These are phyloP conservation scores for Sanghuangporus sanghuang DNA, from an alignment of 1,284 basidiomycete genomes.

Conservation along the genomic window DNA sequence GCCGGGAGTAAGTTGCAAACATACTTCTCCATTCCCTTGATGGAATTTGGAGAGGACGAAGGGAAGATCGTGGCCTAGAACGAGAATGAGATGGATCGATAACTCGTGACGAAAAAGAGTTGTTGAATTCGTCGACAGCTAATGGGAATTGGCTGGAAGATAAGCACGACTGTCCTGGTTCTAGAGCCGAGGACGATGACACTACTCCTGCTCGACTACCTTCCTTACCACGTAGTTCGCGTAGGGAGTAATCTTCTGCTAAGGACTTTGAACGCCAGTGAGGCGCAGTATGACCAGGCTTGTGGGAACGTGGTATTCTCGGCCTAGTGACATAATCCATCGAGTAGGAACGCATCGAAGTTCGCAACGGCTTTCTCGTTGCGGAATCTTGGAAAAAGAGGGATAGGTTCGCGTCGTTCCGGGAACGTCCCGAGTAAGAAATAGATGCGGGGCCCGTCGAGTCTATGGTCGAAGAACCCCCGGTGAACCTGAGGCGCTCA, in stretches of 20 bases:
- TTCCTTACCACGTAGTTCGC: constrained; percentile 1
- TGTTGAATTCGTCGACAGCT: constrained; percentile 14
- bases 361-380: constrained; percentile 5
- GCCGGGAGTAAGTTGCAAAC: neutral
- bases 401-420: constrained; percentile 2
- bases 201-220: neutral
- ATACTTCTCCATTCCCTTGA: neutral
- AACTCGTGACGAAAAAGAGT: constrained; percentile 16
- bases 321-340: neutral
- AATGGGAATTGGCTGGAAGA: neutral
- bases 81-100: constrained; percentile 2
- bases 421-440: neutral
- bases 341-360: neutral
- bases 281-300: neutral
- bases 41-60: constrained; percentile 6
- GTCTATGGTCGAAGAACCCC: neutral
- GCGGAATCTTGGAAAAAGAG: constrained; percentile 13
- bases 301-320: neutral
- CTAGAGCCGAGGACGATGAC: neutral
- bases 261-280: constrained; percentile 8
- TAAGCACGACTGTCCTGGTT: neutral
- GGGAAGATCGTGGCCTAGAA: neutral
- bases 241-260: neutral
- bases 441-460: neutral
- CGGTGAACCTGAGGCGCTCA: neutral